These are phyloP conservation scores for Pythium graminicola DNA, from an alignment of 352 stramenopile species.

Conservation along the genomic window DNA sequence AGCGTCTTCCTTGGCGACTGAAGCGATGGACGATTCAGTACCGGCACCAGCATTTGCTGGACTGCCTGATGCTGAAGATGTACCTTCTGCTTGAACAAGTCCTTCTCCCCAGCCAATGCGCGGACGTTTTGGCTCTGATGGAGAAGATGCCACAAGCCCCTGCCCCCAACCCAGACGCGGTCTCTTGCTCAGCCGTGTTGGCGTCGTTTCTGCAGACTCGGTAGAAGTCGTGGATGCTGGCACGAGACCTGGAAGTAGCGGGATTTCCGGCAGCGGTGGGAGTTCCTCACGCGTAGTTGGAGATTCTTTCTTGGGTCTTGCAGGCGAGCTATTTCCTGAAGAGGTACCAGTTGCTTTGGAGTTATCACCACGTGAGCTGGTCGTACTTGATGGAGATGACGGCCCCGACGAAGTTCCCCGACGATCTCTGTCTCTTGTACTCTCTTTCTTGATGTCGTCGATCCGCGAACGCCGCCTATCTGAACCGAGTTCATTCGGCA, in stretches of 20 bases:
- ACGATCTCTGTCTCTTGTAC: conserved; percentile 10
- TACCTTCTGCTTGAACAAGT: conserved; percentile 35
- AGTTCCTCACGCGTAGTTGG: conserved; percentile 37
- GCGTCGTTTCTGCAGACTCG: conserved; percentile 27
- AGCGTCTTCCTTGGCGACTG: no score
- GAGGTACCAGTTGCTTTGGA: neutral
- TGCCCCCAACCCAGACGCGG: conserved; percentile 77
- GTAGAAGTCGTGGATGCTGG: neutral
- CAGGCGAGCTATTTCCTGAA: conserved; percentile 11
- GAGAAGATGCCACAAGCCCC: conserved; percentile 61
- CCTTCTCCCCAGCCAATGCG: conserved; percentile 79
- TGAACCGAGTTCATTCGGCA: neutral
- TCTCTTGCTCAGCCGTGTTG: conserved; percentile 50
- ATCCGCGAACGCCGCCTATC: conserved; percentile 18
- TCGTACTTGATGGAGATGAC: conserved; percentile 9
- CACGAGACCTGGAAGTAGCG: conserved; percentile 14
- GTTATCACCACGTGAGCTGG: conserved; percentile 3
- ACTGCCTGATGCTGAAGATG: conserved; percentile 3
- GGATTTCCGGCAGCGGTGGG: conserved; percentile 60
- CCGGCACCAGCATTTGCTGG: neutral
- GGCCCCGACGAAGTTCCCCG: conserved; percentile 3
- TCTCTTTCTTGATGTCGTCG: conserved; percentile 23
- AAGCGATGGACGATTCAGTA: neutral
- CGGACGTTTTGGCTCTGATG: conserved; percentile 60
- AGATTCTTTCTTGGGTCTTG: neutral